Evolutionary conservation across 805 yeast genomes (phyloP), one percentile per base, ranked within the genome.

Genomic region (Kregervanrija pseudodelftensis): DNA sequence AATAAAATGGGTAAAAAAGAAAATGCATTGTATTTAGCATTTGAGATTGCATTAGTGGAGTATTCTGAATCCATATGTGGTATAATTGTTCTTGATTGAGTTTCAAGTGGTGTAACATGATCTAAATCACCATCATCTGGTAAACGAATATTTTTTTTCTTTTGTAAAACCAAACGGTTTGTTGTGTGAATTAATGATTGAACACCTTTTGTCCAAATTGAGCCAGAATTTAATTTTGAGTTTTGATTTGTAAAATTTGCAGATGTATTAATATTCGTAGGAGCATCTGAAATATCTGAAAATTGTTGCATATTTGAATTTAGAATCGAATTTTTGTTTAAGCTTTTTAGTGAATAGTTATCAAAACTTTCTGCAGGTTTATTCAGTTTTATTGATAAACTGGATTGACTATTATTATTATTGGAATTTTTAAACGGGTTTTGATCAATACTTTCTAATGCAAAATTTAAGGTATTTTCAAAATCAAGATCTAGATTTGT

Each of bases 21-120:
- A 33, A 88, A 60, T 2, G 93, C 86, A 55, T 86, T 86, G 66
- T 93, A 93, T 65, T 90, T 91, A 16, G 99, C 98, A 64, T 93
- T 93, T 39, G 95, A 85, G 11, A 93, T 76, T 7, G 93, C 86
- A 61, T 93, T 93, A 11, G 87, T 66, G 1, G 93, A 67, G 49
- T 61, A 73, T 31, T 49, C 45, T 44, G 63, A 41, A 45, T 56
- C 51, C 65, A 61, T 56, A 50, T 54, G 55, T 39, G 79, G 74
- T 8, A 67, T 62, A 30, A 76, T 64, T 36, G 56, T 62, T 43
- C 80, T 43, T 31, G 44, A 42, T 12, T 40, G 13, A 13, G 36
- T 30, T 30, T 46, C 46, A 8, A 42, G 30, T 9, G 37, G n/a
- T 11, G 22, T 17, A 37, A 14, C 2, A 34, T 44, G 39, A 32